Percentiles rank a stretch among this genome's conserved stretches.
Evolutionary conservation across 1,284 basidiomycete genomes (phyloP).

Genomic region (Pseudomicrostroma phylloplanum): DNA sequence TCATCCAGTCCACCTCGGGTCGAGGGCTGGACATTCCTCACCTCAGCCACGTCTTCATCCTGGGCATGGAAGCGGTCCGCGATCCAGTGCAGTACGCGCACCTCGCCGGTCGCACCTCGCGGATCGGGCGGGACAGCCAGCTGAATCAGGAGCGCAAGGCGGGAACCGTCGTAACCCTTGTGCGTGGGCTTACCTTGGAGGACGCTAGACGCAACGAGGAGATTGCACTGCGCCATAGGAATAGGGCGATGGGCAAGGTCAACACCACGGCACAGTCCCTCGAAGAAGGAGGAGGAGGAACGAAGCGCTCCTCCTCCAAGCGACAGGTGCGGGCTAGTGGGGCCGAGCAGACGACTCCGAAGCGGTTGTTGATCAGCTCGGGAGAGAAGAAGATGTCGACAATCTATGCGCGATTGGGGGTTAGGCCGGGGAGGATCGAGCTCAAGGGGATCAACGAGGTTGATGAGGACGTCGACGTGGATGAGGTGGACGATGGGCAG

Average conservation of each 20-base stretch:
- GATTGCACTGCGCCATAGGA: not conserved
- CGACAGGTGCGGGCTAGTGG: not conserved
- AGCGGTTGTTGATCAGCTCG: constrained; percentile 7
- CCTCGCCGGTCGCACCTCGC: constrained; percentile 41
- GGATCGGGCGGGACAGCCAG: constrained; percentile 23
- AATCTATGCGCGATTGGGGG: constrained; percentile 30
- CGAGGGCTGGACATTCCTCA: constrained; percentile 44
- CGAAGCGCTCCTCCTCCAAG: not conserved
- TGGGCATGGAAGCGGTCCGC: constrained; percentile 36
- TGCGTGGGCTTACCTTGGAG: constrained; percentile 26
- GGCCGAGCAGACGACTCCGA: constrained; percentile 10
- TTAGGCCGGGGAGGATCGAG: constrained; percentile 5
- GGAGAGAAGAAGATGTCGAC: constrained; percentile 37
- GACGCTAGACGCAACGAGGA: constrained; percentile 11
- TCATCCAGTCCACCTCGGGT: constrained; percentile 36
- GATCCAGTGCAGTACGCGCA: constrained; percentile 46
- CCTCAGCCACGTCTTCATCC: constrained; percentile 43
- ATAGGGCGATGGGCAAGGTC: not conserved
- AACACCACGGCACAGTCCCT: constrained; percentile 1
- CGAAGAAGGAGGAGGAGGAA: not conserved
- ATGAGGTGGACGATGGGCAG: not conserved
- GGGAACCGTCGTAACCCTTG: constrained; percentile 40
- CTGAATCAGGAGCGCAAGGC: constrained; percentile 11
- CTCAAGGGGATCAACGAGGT: not conserved
- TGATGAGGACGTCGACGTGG: not conserved